A percentile compares a stretch with the other conserved stretches of the same genome.
Evolutionary conservation across 1,284 basidiomycete species (phyloP).

Genomic region (Tremellales sp.): DNA sequence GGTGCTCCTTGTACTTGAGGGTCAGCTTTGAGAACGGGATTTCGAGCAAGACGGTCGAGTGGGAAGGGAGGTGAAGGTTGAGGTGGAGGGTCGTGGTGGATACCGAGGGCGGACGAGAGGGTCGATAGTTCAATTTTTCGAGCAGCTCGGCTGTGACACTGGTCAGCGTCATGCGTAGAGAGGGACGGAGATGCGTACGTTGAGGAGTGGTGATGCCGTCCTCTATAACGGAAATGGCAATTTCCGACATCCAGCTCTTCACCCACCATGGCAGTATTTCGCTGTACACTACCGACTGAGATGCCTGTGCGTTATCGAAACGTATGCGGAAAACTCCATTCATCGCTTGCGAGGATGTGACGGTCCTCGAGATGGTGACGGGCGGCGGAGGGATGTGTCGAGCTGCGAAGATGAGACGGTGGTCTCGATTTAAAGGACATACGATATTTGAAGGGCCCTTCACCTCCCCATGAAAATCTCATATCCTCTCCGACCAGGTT

Average conservation of each 20-base stretch:
- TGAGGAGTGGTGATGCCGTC: slow-evolving; percentile 4
- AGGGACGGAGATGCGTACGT: not conserved
- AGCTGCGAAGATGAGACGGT: slow-evolving; percentile 26
- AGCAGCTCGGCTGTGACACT: slow-evolving; percentile 57
- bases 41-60: slow-evolving; percentile 60
- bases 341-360: slow-evolving; percentile 72
- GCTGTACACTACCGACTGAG: slow-evolving; percentile 66
- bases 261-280: slow-evolving; percentile 94
- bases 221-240: slow-evolving; percentile 52
- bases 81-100: slow-evolving; percentile 70
- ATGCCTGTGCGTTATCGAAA: slow-evolving; percentile 58
- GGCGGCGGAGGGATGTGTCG: slow-evolving; percentile 47
- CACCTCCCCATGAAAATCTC: slow-evolving; percentile 48
- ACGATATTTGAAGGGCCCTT: slow-evolving; percentile 49
- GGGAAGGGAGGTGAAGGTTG: slow-evolving; percentile 65
- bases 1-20: slow-evolving; percentile 90
- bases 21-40: slow-evolving; percentile 81
- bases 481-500: slow-evolving; percentile 29
- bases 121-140: slow-evolving; percentile 61
- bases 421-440: slow-evolving; percentile 14
- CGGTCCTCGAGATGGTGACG: slow-evolving; percentile 65
- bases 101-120: slow-evolving; percentile 63
- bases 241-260: slow-evolving; percentile 80
- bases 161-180: not conserved
- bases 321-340: slow-evolving; percentile 67